These are phyloP conservation scores for Thermoascus crustaceus DNA, from an alignment of 2,329 filamentous ascomycete genomes.

Conservation along the genomic window DNA sequence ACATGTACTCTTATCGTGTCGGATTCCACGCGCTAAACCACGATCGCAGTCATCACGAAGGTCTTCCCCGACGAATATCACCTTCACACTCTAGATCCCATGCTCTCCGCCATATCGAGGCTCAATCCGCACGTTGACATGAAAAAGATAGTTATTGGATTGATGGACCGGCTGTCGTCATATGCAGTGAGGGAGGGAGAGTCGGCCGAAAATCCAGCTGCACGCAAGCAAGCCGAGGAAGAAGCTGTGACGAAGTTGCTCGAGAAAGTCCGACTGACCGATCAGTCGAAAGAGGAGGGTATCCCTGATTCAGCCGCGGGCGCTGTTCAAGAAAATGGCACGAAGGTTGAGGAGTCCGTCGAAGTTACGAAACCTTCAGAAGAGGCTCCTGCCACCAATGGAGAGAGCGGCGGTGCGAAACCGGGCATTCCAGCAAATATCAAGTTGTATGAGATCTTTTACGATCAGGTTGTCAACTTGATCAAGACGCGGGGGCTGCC, in stretches of 20 bases:
- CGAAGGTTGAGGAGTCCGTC: slow-evolving; percentile 18
- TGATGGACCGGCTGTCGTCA: slow-evolving; percentile 92
- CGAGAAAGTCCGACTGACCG: slow-evolving; percentile 62
- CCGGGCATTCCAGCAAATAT: slow-evolving; percentile 50
- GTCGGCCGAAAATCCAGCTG: slow-evolving; percentile 58
- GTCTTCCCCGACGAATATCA: slow-evolving; percentile 99
- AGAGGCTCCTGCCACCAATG: slow-evolving; percentile 24
- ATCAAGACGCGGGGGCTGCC: slow-evolving; percentile 84
- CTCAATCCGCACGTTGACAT: slow-evolving; percentile 96
- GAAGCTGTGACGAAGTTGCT: slow-evolving; percentile 72
- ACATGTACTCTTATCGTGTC: not conserved
- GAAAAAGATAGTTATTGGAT: slow-evolving; percentile 92
- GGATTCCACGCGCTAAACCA: slow-evolving; percentile 14
- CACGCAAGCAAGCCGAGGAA: slow-evolving; percentile 70
- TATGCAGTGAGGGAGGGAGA: slow-evolving; percentile 88
- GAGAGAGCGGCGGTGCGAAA: slow-evolving; percentile 32
- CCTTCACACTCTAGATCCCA: slow-evolving; percentile 89
- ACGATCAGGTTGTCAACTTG: slow-evolving; percentile 82
- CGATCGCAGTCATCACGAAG: slow-evolving; percentile 72
- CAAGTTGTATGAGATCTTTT: slow-evolving; percentile 90
- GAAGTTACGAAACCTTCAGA: slow-evolving; percentile 15
- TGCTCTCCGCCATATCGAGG: slow-evolving; percentile 84
- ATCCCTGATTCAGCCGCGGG: slow-evolving; percentile 19
- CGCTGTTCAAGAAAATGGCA: slow-evolving; percentile 27
- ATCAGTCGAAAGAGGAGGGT: slow-evolving; percentile 46